These are phyloP conservation scores for Tetramitus jugosus DNA, from an alignment of 208 protist genomes.

Conservation along the genomic window DNA sequence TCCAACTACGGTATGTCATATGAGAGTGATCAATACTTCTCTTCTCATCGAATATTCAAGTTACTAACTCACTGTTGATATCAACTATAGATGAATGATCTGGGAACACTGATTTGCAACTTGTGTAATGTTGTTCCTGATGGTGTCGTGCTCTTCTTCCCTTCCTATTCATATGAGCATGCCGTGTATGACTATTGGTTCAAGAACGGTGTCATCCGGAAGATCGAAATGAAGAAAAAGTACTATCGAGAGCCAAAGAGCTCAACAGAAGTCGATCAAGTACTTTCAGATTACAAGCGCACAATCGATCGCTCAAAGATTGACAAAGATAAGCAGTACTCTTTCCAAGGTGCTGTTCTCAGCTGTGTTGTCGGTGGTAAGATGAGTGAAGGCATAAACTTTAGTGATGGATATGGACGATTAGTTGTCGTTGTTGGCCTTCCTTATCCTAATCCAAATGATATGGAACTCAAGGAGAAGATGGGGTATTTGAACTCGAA, in stretches of 20 bases:
- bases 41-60: no score
- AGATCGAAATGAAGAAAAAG: conserved; percentile 58
- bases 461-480: conserved; percentile 72
- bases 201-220: conserved; percentile 46
- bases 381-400: conserved; percentile 96
- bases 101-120: conserved; percentile 69
- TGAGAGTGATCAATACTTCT: no score
- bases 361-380: conserved; percentile 88
- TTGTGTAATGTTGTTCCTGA: conserved; percentile 67
- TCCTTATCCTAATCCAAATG: conserved; percentile 81
- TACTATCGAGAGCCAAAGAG: conserved; percentile 66
- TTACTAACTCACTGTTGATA: neutral
- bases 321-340: neutral
- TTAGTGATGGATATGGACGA: conserved; percentile 83
- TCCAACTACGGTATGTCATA: neutral
- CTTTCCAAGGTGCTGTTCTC: conserved; percentile 69
- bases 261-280: conserved; percentile 21
- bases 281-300: conserved; percentile 37
- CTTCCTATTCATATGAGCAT: conserved; percentile 72
- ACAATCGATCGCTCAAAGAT: neutral
- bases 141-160: conserved; percentile 86
- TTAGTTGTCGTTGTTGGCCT: conserved; percentile 85
- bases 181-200: conserved; percentile 44
- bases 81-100: conserved; percentile 27
- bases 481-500: conserved; percentile 58